Base-by-base conservation (phyloP, 352 stramenopile species). In the Phytophthora litchii region DNA sequence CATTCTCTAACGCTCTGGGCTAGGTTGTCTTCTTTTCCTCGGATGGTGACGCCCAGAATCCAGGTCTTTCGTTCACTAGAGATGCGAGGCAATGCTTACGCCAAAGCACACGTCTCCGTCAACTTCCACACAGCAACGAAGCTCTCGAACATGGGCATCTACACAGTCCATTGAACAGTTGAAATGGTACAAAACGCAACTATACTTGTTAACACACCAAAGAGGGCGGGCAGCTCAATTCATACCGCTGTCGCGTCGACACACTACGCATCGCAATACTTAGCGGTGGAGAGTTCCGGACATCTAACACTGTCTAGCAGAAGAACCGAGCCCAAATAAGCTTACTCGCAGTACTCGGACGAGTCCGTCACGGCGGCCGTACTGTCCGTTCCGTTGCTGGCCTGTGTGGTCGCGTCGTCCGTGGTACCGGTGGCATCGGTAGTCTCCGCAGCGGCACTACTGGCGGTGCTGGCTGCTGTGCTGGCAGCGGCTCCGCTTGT, bases 261-360 rank as follows among this genome's bases (percentile, higher is more conserved):
- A 49, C 32, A 31, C 23, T 27, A 27, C 23, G 41, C 16, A 32
- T 36, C 32, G n/a, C 38, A 23, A 14, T 42, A 57, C 54, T 37
- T 58, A 42, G 31, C 37, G 36, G 45, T 45, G 49, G n/a, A 50
- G 42, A 53, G 32, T 49, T 56, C 54, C 20, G 38, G 36, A 58
- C 38, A 52, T 57, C 55, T 58, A 58, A 43, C 43, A 21, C 29
- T 45, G 55, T 64, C 47, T 54, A 65, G 53, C 21, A 54, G 32
- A 54, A 14, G 14, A 45, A 36, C 12, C 19, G 23, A 27, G 11
- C 35, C 14, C 48, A 29, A 25, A 38, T 36, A 35, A 42, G 53
- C 34, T 64, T 74, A 73, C 42, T 68, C 58, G 54, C 68, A 77
- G 48, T 74, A 74, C 37, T 70, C 62, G 12, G 62, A 73, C 41